Conservation (phyloP, 306 rosid species). For the Medicago arabica region DNA sequence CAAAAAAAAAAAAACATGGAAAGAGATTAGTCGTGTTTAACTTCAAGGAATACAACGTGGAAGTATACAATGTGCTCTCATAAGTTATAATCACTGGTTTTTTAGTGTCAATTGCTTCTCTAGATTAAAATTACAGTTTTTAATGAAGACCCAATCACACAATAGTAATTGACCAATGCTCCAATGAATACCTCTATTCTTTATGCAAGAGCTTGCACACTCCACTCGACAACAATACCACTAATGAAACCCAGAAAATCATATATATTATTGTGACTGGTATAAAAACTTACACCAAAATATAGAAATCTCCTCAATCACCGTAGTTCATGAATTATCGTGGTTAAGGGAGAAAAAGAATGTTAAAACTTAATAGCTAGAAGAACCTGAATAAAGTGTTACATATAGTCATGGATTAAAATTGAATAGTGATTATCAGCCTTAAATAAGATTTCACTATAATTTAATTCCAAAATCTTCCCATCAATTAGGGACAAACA, state of each 20-base stretch:
- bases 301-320: background rate
- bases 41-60: background rate
- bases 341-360: slow-evolving; percentile 1
- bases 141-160: background rate
- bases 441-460: slow-evolving; percentile 19
- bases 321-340: background rate
- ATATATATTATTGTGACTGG: background rate
- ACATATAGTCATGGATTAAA: background rate
- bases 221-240: background rate
- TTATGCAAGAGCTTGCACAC: background rate
- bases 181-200: background rate
- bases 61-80: background rate
- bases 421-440: slow-evolving; percentile 26
- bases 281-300: background rate
- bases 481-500: slow-evolving; percentile 46
- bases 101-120: background rate
- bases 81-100: background rate
- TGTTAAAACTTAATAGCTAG: background rate
- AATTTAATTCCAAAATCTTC: slow-evolving; percentile 50
- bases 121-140: background rate
- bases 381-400: slow-evolving; percentile 6
- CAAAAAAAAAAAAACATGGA: too few relatives aligned
- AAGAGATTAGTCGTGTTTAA: background rate
- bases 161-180: background rate
- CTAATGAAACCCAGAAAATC: background rate